phyloP scores from a whole-genome alignment of 768 basidiomycete genomes.

The Asterophora parasitica region DNA sequence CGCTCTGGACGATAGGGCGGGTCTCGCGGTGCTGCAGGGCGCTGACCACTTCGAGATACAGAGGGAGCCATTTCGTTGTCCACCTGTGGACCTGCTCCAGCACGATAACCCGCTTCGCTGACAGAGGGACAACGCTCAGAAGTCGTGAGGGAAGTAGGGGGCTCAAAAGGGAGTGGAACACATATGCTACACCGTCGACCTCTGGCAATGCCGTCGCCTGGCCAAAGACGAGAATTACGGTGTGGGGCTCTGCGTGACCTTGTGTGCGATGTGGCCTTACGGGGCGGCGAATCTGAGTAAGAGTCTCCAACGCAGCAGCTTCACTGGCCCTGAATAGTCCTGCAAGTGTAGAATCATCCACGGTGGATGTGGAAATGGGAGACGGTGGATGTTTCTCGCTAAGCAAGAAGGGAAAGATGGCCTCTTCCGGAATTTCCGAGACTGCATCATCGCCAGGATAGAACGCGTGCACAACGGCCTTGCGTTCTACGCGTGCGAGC shows the following conservation, averaged over 20 bases:
- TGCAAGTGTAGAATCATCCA: constrained; percentile 22
- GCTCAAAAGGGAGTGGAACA: constrained; percentile 61
- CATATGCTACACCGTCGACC: constrained; percentile 57
- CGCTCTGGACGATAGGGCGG: constrained; percentile 55
- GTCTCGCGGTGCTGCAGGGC: constrained; percentile 60
- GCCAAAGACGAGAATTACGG: constrained; percentile 71
- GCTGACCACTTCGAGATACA: constrained; percentile 78
- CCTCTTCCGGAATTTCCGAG: constrained; percentile 53
- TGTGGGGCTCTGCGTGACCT: constrained; percentile 55
- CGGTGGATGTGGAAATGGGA: constrained; percentile 14
- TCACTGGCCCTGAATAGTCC: constrained; percentile 59
- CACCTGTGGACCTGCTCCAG: constrained; percentile 76
- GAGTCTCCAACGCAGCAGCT: constrained; percentile 59
- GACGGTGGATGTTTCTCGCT: constrained; percentile 36
- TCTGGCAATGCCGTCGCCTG: constrained; percentile 34
- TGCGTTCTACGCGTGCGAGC: constrained; percentile 63
- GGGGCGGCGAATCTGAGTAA: constrained; percentile 56
- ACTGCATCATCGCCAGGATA: constrained; percentile 38
- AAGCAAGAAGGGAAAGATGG: constrained; percentile 57
- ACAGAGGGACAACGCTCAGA: constrained; percentile 52
- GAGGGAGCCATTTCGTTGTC: constrained; percentile 81
- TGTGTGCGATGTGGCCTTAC: constrained; percentile 48
- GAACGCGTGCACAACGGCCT: constrained; percentile 85
- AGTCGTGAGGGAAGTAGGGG: constrained; percentile 65
- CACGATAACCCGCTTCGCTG: constrained; percentile 66